Evolutionary conservation across 805 yeast genomes (phyloP).

Genomic region (Wickerhamomyces ciferrii): DNA sequence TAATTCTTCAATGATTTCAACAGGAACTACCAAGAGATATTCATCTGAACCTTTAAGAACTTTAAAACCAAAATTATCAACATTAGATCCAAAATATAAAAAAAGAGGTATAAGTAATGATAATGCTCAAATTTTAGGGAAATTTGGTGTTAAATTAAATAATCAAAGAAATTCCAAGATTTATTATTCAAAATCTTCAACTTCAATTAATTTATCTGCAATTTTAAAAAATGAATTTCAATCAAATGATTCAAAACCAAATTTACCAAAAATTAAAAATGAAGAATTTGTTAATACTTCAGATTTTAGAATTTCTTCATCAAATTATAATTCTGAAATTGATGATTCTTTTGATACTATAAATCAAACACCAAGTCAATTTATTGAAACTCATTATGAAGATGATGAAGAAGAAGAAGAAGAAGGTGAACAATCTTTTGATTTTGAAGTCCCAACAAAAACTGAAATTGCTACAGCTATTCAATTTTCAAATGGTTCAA

Average conservation of each 20-base stretch:
- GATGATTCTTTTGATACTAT: neutral
- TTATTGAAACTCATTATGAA: constrained; percentile 4
- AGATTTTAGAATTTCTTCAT: constrained; percentile 16
- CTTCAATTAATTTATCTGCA: constrained; percentile 20
- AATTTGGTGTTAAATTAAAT: constrained; percentile 17
- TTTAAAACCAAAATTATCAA: constrained; percentile 10
- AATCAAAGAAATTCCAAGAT: constrained; percentile 14
- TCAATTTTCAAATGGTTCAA: constrained; percentile 21
- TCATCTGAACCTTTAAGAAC: constrained; percentile 14
- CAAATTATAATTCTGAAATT: constrained; percentile 16
- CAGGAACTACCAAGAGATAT: constrained; percentile 10
- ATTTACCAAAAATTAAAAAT: neutral
- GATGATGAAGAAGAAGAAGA: too few species aligned
- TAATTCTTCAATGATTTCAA: too few species aligned
- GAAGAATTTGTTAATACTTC: neutral
- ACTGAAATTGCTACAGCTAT: constrained; percentile 22
- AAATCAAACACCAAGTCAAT: neutral
- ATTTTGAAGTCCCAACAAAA: constrained; percentile 19
- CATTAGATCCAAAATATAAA: constrained; percentile 21
- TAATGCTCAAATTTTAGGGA: constrained; percentile 15
- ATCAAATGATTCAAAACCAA: neutral
- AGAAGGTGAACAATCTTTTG: constrained; percentile 21
- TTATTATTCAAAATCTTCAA: constrained; percentile 22
- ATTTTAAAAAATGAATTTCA: constrained; percentile 12
- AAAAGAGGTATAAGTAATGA: constrained; percentile 10